phyloP scores from a whole-genome alignment of 768 basidiomycete species.

The Phaeotremella fagi region DNA sequence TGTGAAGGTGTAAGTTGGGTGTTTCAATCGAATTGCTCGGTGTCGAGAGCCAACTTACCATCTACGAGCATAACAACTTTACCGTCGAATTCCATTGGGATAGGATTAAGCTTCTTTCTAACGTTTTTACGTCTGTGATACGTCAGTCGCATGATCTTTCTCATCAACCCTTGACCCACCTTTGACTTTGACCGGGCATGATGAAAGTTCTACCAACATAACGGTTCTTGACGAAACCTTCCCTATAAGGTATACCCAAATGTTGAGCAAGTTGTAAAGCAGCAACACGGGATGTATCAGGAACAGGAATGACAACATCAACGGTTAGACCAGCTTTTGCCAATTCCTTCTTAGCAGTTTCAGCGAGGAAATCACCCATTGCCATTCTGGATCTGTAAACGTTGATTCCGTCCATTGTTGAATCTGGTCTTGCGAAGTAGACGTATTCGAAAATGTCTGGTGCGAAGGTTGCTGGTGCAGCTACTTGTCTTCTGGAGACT shows the following conservation, averaged over 20 bases:
- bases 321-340: constrained; percentile 53
- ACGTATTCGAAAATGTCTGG: constrained; percentile 99
- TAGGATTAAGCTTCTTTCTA: constrained; percentile 89
- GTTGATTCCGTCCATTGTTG: constrained; percentile 92
- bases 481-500: constrained; percentile 70
- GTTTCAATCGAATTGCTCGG: neutral
- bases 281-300: constrained; percentile 93
- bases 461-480: constrained; percentile 65
- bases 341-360: constrained; percentile 73
- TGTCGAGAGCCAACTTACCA: constrained; percentile 55
- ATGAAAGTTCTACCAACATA: constrained; percentile 98
- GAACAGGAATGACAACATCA: constrained; percentile 97
- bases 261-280: constrained; percentile 92
- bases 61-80: constrained; percentile 95
- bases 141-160: neutral
- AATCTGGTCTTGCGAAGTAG: constrained; percentile 96
- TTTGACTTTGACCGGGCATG: constrained; percentile 97
- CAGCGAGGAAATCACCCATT: constrained; percentile 94
- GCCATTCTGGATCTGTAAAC: constrained; percentile 98
- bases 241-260: constrained; percentile 82
- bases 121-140: constrained; percentile 78
- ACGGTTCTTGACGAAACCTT: constrained; percentile 97
- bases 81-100: constrained; percentile 89
- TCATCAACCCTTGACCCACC: no score
- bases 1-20: constrained; percentile 43